A percentile compares a stretch with the other conserved stretches of the same genome.
phyloP scores from a whole-genome alignment of 192 early-diverging fungal genomes.

The Podila epicladia region DNA sequence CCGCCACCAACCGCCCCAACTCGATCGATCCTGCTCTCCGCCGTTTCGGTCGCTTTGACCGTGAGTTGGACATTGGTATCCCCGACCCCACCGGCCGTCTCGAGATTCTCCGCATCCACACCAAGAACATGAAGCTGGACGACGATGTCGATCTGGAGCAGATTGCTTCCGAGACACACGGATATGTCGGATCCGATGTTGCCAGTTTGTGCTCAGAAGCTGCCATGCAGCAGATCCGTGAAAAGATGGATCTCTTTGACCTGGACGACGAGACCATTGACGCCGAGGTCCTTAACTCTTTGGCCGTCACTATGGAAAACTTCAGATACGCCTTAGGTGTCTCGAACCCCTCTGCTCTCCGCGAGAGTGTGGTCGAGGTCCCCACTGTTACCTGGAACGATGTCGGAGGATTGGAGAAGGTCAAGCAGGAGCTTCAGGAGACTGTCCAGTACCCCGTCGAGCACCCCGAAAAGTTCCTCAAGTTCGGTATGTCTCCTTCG shows the following conservation, averaged over 20 bases:
- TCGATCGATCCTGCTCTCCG: conserved; percentile 97
- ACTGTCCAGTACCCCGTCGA: conserved; percentile 99
- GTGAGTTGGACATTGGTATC: conserved; percentile 99
- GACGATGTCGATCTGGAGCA: conserved; percentile 98
- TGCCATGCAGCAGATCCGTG: conserved; percentile 99
- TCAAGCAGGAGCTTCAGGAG: conserved; percentile 98
- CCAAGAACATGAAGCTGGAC: conserved; percentile 98
- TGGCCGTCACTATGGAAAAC: conserved; percentile 98
- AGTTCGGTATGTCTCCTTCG: conserved; percentile 97
- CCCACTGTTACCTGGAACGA: conserved; percentile 95
- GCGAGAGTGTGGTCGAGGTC: conserved; percentile 98
- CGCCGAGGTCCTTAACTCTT: conserved; percentile 94
- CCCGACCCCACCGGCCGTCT: conserved; percentile 98
- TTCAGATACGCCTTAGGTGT: conserved; percentile 93
- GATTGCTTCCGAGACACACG: conserved; percentile 97
- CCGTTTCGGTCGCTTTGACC: conserved; percentile 99
- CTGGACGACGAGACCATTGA: conserved; percentile 98
- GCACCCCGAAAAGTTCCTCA: conserved; percentile 99
- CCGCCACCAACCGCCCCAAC: conserved; percentile 99
- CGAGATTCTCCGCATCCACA: conserved; percentile 98
- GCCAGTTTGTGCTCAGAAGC: conserved; percentile 98
- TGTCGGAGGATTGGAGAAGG: conserved; percentile 96
- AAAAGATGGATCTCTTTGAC: conserved; percentile 99
- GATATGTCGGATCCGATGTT: conserved; percentile 97
- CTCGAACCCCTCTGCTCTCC: conserved; percentile 96